These are phyloP conservation scores for Geotrichum australiense DNA, from an alignment of 1,139 yeast genomes.

Conservation along the genomic window DNA sequence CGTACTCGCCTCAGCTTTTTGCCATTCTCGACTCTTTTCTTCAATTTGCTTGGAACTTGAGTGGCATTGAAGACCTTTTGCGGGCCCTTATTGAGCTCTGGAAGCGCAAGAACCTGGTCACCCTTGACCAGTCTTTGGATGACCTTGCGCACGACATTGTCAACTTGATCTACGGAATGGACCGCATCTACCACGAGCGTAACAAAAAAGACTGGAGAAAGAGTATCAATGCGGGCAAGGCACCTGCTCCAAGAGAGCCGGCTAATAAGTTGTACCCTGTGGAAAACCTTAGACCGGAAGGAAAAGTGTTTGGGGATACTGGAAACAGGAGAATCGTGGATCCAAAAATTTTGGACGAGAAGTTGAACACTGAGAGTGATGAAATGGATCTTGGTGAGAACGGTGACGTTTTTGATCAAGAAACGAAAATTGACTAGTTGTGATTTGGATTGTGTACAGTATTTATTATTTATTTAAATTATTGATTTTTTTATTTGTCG, in stretches of 20 bases:
- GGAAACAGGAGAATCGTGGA: too few species aligned
- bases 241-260: background rate
- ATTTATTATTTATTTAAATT: too few species aligned
- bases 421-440: background rate
- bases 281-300: background rate
- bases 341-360: too few species aligned
- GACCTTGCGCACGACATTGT: background rate
- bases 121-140: background rate
- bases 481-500: too few species aligned
- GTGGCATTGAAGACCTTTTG: too few species aligned
- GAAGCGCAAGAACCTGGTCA: background rate
- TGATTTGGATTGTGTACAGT: too few species aligned
- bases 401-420: background rate
- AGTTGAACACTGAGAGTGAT: too few species aligned
- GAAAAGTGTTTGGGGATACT: conserved; percentile 1
- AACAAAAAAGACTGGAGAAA: conserved; percentile 1
- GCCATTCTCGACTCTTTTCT: too few species aligned
- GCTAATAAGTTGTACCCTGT: background rate
- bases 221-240: background rate
- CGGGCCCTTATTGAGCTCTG: background rate
- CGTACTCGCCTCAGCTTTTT: too few species aligned
- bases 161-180: background rate
- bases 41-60: too few species aligned
- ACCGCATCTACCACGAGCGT: background rate
- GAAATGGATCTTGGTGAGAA: background rate